Base-by-base conservation (phyloP, 192 early-diverging fungal species). In the Gonapodya prolifera region DNA sequence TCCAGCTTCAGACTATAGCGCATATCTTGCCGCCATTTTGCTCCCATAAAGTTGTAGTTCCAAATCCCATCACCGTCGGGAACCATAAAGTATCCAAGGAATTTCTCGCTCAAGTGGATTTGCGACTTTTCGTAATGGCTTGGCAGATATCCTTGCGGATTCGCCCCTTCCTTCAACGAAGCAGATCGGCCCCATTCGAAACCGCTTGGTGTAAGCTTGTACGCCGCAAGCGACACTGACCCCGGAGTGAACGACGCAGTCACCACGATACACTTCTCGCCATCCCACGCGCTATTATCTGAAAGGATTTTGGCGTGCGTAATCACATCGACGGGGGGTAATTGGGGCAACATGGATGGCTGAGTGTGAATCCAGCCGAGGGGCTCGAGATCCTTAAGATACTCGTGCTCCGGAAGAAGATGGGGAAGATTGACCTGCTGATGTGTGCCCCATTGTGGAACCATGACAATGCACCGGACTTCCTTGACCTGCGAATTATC, bases 31-130 rank as follows among this genome's bases (percentile, higher is more conserved):
- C 92, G 89, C 79, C 96, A 94, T 77, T 90, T 91, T 8, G 97
- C 93, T 8, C 96, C 97, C 95, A 97, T 97, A 83, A 99, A 97
- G 84, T 95, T 95, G 84, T 97, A 98, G 84, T 99, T 99, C 97
- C 97, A 99, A 75, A 97, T 84, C 35, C 93, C 94, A 36, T 95
- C 93, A 36, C 91, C 91, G 75, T 92, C 90, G 0, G 97, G 97
- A 0, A 98, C 96, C 95, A 99, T 95, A 76, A 99, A 99, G 90
- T 92, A 96, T 35, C 97, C 97, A 77, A 97, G 91, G 90, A 96
- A 98, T 34, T 94, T 87, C 83, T 99, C 96, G 18, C 93, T 94
- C 35, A 99, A 81, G 34, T 98, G 84, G 89, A 99, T 97, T 85
- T 99, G 97, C 69, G 98, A 96, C 83, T 94, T 95, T 84, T 99